Evolutionary conservation across 768 basidiomycete genomes (phyloP), one percentile per base, ranked within the genome.

Genomic region (Tephrocybe sp.): DNA sequence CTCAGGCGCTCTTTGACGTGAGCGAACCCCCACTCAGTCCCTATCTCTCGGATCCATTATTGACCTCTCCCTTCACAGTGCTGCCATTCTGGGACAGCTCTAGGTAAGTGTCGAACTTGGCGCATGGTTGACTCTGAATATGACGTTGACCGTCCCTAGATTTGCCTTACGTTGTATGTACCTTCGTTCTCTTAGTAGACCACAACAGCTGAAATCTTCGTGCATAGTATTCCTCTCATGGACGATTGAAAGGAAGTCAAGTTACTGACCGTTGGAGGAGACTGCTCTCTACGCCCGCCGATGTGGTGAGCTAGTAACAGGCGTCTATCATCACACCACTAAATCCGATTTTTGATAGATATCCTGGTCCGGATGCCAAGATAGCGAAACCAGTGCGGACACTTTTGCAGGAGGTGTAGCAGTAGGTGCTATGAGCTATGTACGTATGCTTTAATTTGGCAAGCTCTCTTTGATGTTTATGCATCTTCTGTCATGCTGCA

Each of bases 401-500:
- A 86, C 86, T 1, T 78, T 79, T 43, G 70, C 77, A 22, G 74
- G 72, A 19, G 85, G 84, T 18, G 70, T 79, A 4, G 84, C 87
- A 0, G 83, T 86, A 6, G 89, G 89, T 2, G 89, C 88, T 3
- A 90, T 90, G 84, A 88, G 86, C 64, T 76, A 86, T 66, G 87
- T 88, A 60, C 41, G 86, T 36, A 49, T n/a, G n/a, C n/a, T n/a
- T n/a, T n/a, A n/a, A n/a, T n/a, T n/a, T n/a, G n/a, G n/a, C n/a
- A 18, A 30, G 15, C 18, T 21, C 18, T 37, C n/a, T 25, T 47
- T 44, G n/a, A 15, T 28, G 13, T 15, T 26, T 11, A 38, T 46
- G 18, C 4, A 24, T 34, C 43, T 24, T 40, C 30, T 44, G 16
- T 47, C 18, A 54, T 26, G 44, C 28, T 25, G 30, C n/a, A 7